Conservation (phyloP, 163 green algal species). For the Coccomyxa subellipsoidea region DNA sequence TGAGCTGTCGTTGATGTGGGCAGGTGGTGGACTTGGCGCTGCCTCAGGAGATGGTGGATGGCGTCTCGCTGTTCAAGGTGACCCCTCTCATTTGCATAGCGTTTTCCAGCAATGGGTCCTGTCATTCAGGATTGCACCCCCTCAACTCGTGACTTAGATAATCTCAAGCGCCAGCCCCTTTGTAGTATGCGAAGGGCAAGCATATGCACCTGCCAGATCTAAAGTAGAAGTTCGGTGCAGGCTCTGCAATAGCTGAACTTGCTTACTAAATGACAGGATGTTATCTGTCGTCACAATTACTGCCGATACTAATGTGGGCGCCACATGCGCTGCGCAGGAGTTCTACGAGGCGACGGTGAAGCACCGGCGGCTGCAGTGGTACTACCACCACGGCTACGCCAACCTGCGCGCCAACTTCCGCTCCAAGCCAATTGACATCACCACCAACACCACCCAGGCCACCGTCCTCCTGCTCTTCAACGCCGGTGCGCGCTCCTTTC, state of each 20-base stretch:
- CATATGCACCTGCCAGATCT: too few species aligned
- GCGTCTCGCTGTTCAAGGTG: conserved; percentile 68
- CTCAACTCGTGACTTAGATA: too few species aligned
- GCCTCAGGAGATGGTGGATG: conserved; percentile 84
- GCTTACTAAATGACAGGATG: too few species aligned
- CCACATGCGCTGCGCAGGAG: conserved; percentile 45
- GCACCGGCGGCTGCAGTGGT: conserved; percentile 87
- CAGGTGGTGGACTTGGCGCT: conserved; percentile 78
- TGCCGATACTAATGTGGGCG: too few species aligned
- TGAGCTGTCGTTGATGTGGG: not conserved
- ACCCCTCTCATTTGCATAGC: too few species aligned
- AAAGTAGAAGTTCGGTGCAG: too few species aligned
- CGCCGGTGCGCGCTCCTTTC: conserved; percentile 25
- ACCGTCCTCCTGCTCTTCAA: conserved; percentile 78
- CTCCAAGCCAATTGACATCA: conserved; percentile 82
- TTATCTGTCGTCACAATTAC: too few species aligned
- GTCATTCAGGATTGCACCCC: too few species aligned
- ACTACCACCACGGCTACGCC: conserved; percentile 83
- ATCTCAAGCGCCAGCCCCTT: too few species aligned
- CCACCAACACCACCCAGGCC: conserved; percentile 84
- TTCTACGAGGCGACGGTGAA: conserved; percentile 79
- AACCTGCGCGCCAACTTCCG: conserved; percentile 83
- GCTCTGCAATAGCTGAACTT: too few species aligned
- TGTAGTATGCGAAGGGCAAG: too few species aligned
- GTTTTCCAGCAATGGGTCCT: too few species aligned